Evolutionary conservation across 164 flowering plant species (phyloP).

Genomic region (Sextonia rubra): DNA sequence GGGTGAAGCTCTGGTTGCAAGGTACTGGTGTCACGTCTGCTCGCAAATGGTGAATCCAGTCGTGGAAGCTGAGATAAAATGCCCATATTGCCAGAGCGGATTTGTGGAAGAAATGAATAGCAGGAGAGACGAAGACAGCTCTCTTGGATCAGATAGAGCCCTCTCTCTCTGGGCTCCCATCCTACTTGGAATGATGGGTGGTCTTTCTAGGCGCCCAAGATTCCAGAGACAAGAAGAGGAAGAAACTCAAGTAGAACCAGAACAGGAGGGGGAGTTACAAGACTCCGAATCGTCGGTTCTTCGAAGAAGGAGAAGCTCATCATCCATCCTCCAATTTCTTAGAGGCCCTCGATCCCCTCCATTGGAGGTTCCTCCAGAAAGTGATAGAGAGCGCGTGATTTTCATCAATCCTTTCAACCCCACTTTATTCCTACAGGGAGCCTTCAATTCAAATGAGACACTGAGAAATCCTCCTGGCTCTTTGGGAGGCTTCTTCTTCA

Average conservation of each 20-base stretch:
- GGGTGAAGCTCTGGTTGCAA: constrained; percentile 48
- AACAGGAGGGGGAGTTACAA: constrained; percentile 22
- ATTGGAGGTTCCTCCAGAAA: constrained; percentile 24
- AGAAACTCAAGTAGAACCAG: constrained; percentile 30
- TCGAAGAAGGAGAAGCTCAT: constrained; percentile 60
- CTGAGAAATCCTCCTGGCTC: constrained; percentile 33
- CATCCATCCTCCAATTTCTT: constrained; percentile 16
- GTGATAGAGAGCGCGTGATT: constrained; percentile 41
- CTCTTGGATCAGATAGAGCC: constrained; percentile 46
- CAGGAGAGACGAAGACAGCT: constrained; percentile 19
- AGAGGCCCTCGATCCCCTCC: constrained; percentile 32
- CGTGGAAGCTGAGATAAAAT: constrained; percentile 63
- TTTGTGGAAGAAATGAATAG: constrained; percentile 67
- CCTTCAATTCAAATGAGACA: constrained; percentile 24
- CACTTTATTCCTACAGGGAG: constrained; percentile 52
- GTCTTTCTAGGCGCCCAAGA: constrained; percentile 31
- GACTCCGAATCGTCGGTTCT: constrained; percentile 41
- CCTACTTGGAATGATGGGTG: constrained; percentile 69
- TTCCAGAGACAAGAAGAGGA: constrained; percentile 25
- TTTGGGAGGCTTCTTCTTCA: constrained; percentile 65
- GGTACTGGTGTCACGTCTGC: constrained; percentile 82
- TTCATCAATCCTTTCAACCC: constrained; percentile 63
- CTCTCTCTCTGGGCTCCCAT: constrained; percentile 82
- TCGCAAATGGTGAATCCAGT: constrained; percentile 58
- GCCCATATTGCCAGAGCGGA: constrained; percentile 66